Conservation (phyloP, 78 protist species). For the Dictyostelium intermedium region DNA sequence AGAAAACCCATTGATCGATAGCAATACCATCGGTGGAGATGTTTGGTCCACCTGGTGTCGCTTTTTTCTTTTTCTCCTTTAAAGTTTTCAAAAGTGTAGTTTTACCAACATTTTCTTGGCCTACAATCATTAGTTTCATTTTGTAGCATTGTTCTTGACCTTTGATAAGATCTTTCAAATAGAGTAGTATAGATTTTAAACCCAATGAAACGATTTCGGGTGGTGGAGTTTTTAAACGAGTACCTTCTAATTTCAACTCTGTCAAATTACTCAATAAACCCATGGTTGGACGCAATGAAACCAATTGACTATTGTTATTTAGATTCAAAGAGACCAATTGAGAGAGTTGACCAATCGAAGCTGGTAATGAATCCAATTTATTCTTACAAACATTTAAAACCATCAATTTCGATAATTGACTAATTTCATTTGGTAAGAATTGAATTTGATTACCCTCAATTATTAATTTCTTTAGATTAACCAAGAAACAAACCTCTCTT, state of each 20-base stretch:
- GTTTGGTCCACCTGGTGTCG: slow-evolving; percentile 33
- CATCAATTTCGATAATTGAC: neutral
- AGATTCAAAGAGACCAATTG: slow-evolving; percentile 30
- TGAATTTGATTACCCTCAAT: slow-evolving; percentile 48
- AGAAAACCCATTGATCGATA: slow-evolving; percentile 72
- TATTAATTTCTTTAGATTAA: neutral
- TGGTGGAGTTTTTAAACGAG: slow-evolving; percentile 76
- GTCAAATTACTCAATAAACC: slow-evolving; percentile 18
- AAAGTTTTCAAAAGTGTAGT: slow-evolving; percentile 63
- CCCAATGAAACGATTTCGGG: slow-evolving; percentile 65
- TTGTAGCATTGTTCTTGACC: slow-evolving; percentile 80
- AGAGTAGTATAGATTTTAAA: slow-evolving; percentile 23
- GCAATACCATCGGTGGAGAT: slow-evolving; percentile 79
- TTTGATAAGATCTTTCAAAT: slow-evolving; percentile 63
- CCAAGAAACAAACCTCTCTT: slow-evolving; percentile 30
- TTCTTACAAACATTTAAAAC: slow-evolving; percentile 24
- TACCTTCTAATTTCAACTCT: slow-evolving; percentile 34
- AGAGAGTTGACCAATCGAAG: slow-evolving; percentile 44
- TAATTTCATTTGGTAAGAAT: slow-evolving; percentile 51
- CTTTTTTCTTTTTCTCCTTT: slow-evolving; percentile 33
- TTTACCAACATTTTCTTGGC: slow-evolving; percentile 77
- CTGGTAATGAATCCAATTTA: slow-evolving; percentile 44
- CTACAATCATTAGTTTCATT: slow-evolving; percentile 62
- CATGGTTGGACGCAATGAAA: slow-evolving; percentile 67
- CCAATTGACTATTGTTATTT: slow-evolving; percentile 18